Base-by-base conservation (phyloP, 2,329 filamentous ascomycete genomes). In the Xylaria hypoxylon region DNA sequence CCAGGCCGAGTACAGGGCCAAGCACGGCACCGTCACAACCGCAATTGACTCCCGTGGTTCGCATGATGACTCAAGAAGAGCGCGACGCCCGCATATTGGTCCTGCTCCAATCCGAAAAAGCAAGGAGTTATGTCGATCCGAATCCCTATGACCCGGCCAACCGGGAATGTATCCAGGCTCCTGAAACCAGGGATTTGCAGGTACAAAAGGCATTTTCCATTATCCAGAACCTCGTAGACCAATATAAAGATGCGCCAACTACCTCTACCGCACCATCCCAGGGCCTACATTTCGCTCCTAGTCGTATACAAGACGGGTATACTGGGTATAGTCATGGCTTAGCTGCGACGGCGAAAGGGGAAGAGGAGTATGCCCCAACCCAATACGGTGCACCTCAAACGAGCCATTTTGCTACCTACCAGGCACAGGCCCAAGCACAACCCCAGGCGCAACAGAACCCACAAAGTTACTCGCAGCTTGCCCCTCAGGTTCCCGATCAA, bases 261-360 rank as follows among this genome's bases (percentile, higher is more conserved):
- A 86, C 85, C 15, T 77, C 86, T 2, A 82, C 73, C 1, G 80
- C 84, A 48, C 84, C 87, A 3, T 86, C 87, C 0, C 80, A 82
- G 19, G 87, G 85, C 81, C 80, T 88, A 69, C 77, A 76, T 10
- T 77, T 82, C 24, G 80, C 84, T 35, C 75, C 81, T 2, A 82
- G 82, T 35, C 81, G 81, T 67, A 78, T 83, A 0, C 81, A 82
- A 10, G 82, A 86, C 68, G 89, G 86, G 86, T 84, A 82, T 78
- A 75, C 81, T 11, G 85, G 84, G 0, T 84, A 82, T 67, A 80
- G 80, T 61, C 80, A 78, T 65, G 81, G 82, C 58, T 51, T 74
- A 13, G 76, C 79, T 8, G 73, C 75, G 1, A 79, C 78, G 51
- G 77, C 82, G 52, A 80, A 80, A 61, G 79, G 75, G 56, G 26